Conservation (phyloP, 352 stramenopile genomes). For the Pythium phragmiticola region DNA sequence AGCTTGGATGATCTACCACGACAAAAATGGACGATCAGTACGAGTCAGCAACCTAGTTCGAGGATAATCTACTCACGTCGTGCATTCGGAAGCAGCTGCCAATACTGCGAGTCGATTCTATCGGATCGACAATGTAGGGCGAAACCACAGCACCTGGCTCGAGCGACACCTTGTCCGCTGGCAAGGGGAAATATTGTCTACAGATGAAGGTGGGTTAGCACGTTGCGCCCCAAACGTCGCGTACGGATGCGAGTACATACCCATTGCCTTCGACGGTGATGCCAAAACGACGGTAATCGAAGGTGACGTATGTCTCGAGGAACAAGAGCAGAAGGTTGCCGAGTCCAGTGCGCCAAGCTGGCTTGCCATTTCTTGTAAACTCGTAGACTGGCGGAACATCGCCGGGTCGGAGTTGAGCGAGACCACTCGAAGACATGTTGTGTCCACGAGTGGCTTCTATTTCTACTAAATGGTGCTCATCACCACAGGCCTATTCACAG, state of each 20-base stretch:
- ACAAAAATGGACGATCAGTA: background rate
- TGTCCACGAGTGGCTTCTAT: conserved; percentile 16
- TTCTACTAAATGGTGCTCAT: conserved; percentile 48
- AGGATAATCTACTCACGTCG: conserved; percentile 37
- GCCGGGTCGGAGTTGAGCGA: background rate
- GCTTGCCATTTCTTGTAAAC: conserved; percentile 58
- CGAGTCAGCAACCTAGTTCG: background rate
- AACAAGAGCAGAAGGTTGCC: conserved; percentile 75
- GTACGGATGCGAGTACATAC: conserved; percentile 32
- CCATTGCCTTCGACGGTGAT: conserved; percentile 72
- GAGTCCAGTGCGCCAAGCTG: conserved; percentile 71
- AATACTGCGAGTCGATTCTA: conserved; percentile 63
- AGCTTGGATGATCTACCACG: conserved; percentile 36
- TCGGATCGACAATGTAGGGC: conserved; percentile 74
- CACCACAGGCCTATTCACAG: conserved; percentile 55
- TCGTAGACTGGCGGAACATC: conserved; percentile 53
- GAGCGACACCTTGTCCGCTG: conserved; percentile 37
- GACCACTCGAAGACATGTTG: conserved; percentile 33
- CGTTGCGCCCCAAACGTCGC: background rate
- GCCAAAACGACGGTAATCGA: conserved; percentile 81
- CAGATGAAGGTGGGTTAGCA: background rate
- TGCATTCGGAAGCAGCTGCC: conserved; percentile 84
- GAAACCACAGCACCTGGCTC: conserved; percentile 43
- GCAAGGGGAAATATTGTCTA: conserved; percentile 76
- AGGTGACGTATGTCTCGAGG: conserved; percentile 82